Base-by-base conservation (phyloP, 768 basidiomycete species). In the Coprinopsis marcescibilis region DNA sequence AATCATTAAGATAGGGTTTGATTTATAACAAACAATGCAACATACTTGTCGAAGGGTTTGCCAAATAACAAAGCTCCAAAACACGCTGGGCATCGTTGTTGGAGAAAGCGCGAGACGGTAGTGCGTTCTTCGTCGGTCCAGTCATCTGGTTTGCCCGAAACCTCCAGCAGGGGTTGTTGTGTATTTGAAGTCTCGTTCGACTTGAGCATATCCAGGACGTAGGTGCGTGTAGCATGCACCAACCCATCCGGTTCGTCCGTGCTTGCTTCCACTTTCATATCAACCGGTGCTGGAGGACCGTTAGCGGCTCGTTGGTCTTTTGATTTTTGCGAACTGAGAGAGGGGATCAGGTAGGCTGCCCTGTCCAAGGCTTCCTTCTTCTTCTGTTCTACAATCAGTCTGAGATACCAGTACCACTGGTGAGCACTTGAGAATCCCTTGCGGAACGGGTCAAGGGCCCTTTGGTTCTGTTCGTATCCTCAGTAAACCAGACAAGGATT, bases 401-500 rank as follows among this genome's bases (percentile, higher is more conserved):
- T 33, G 0, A 53, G 44, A 4, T 12, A 34, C 15, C 54, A 37
- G 19, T 47, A 49, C 46, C 55, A 55, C 19, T 49, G 45, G 6
- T 51, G 23, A 0, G 50, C 54, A 25, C 43, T 46, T 2, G 50
- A 30, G 10, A 55, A 35, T 2, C 60, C 41, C 0, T 44, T 47
- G 0, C 60, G 52, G 38, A 68, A 69, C 0, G 66, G 60, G 15
- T 69, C 66, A 6, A 49, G 35, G 5, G 61, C 30, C 0, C 46
- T 42, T 1, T 53, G 45, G 0, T 59, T 57, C 66, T 67, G 23
- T 21, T 1, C 35, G 20, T 48, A 47, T 43, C 26, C n/a, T 13
- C 20, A 36, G 17, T 3, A 33, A 24, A 7, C n/a, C 23, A 14
- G 30, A 19, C 21, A 37, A 3, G 13, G 23, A 20, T 11, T 26